A percentile compares a stretch with the other conserved stretches of the same genome.
Conservation (phyloP, 1,284 basidiomycete species). For the Cerrena zonata region DNA sequence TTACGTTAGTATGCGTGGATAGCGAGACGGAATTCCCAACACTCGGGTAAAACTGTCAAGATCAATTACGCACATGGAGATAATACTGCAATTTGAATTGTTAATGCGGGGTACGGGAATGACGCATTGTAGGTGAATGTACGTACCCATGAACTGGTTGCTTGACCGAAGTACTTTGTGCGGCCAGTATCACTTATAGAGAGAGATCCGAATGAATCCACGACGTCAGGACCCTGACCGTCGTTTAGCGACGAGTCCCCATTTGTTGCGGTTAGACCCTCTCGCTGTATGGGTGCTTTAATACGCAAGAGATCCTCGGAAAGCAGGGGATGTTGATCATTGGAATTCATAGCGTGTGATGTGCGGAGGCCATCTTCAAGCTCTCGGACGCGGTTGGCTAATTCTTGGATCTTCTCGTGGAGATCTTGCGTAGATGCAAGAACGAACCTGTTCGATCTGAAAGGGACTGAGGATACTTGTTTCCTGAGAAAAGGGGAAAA, state of each 20-base stretch:
- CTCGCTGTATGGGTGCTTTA: constrained; percentile 68
- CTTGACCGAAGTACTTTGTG: constrained; percentile 68
- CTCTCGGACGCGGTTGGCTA: constrained; percentile 67
- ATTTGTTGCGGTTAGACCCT: constrained; percentile 29
- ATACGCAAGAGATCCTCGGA: constrained; percentile 63
- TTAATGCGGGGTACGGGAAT: background rate
- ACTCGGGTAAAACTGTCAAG: background rate
- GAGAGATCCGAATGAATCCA: constrained; percentile 72
- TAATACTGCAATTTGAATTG: constrained; percentile 51
- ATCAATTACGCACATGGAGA: constrained; percentile 48
- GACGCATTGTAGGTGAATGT: background rate
- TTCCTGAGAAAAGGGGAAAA: constrained; percentile 6
- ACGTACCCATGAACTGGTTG: constrained; percentile 71
- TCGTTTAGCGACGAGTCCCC: constrained; percentile 25
- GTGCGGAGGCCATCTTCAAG: constrained; percentile 68
- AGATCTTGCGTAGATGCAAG: constrained; percentile 76
- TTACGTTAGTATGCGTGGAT: constrained; percentile 1
- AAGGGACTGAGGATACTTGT: constrained; percentile 11
- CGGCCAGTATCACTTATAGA: constrained; percentile 63
- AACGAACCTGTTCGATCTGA: constrained; percentile 51
- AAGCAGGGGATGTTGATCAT: constrained; percentile 62
- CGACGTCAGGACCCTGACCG: constrained; percentile 60
- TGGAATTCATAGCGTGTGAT: constrained; percentile 53
- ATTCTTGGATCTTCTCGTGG: constrained; percentile 74
- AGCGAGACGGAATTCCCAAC: too few species aligned